Conservation (phyloP, 2,329 filamentous ascomycete species). For the Aureobasidium zeae region DNA sequence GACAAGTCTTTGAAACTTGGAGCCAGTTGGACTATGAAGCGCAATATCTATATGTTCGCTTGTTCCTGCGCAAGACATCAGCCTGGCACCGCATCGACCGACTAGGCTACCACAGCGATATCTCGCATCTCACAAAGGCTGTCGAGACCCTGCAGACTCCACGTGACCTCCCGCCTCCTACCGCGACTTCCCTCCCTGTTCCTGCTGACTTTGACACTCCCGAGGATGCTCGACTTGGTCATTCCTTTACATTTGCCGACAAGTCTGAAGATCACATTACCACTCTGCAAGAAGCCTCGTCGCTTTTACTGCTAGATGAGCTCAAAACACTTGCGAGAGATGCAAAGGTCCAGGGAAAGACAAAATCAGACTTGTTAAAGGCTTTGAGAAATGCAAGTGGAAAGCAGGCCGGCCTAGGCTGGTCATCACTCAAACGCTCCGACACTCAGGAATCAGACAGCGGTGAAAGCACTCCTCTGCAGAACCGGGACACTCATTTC, state of each 20-base stretch:
- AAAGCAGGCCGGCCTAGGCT: constrained; percentile 66
- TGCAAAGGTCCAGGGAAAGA: constrained; percentile 76
- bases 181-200: constrained; percentile 29
- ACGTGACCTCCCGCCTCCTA: constrained; percentile 46
- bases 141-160: constrained; percentile 54
- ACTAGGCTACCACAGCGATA: constrained; percentile 73
- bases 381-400: constrained; percentile 66
- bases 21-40: constrained; percentile 65
- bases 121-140: constrained; percentile 61
- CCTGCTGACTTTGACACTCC: constrained; percentile 43
- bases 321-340: constrained; percentile 77
- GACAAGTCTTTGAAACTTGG: constrained; percentile 69
- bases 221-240: constrained; percentile 41
- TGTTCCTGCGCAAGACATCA: constrained; percentile 86
- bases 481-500: constrained; percentile 65
- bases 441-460: constrained; percentile 47
- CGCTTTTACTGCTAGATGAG: constrained; percentile 76
- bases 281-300: constrained; percentile 72
- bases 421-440: constrained; percentile 55
- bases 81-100: constrained; percentile 78
- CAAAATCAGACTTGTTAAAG: constrained; percentile 68
- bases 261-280: constrained; percentile 62
- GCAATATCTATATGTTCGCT: constrained; percentile 87
- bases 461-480: constrained; percentile 35
- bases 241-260: constrained; percentile 70